Evolutionary conservation across 768 basidiomycete genomes (phyloP), one percentile per base, ranked within the genome.

Genomic region (Mycena floridula): DNA sequence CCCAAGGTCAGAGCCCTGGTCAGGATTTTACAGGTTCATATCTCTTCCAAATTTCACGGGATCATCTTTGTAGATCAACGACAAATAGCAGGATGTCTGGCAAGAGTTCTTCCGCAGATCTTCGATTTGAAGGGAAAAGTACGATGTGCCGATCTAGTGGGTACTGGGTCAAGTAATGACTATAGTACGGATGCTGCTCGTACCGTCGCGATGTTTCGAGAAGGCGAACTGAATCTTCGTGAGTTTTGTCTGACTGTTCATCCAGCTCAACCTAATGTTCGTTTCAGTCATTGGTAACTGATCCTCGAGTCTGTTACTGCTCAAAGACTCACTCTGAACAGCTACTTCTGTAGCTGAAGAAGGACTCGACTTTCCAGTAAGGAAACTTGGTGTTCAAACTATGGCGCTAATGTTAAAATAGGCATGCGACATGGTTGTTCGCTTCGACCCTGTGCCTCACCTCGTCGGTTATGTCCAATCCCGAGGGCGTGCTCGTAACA

Each of bases 311-410:
- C 25, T 54, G 26, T 46, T 11, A 37, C n/a, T 26, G 16, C 47
- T 38, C 8, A 7, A 30, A 15, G 24, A 2, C 23, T 36, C 42
- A 15, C 47, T 81, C 84, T 93, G 18, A n/a, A 70, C 93, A 50
- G 86, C 89, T 4, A 92, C 89, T 0, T 82, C 83, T 5, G 89
- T 94, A 12, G 92, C 89, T 0, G 92, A 95, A 61, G 92, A 95
- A 66, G 92, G 92, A 0, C 73, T 95, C 15, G 91, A 95, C 59
- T 90, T 95, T 65, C 85, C 85, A 20, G 84, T 85, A 55, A 44
- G 76, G 62, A 28, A 32, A 40, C n/a, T 9, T 32, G 28, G n/a
- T 22, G 18, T 24, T 25, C 20, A 35, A 16, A 4, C 18, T 4
- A 24, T 7, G 25, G 15, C 26, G 20, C 28, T 38, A 15, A 6